These are phyloP conservation scores for Rhododendron kiyosumense DNA, from an alignment of 148 eudicot genomes.

Conservation along the genomic window DNA sequence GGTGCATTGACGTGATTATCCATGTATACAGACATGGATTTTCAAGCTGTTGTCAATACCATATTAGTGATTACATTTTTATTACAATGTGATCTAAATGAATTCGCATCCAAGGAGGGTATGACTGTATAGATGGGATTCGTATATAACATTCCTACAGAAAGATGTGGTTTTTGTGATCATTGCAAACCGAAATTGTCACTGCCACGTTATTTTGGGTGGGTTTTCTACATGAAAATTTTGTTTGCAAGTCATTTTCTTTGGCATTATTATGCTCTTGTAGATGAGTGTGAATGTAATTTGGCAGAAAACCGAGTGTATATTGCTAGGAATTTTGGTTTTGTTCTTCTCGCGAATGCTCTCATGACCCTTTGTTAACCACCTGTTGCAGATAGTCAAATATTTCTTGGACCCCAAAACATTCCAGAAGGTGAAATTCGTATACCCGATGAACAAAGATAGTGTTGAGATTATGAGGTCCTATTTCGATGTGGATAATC, in stretches of 20 bases:
- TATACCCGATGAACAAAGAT: constrained; percentile 59
- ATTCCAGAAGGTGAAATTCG: constrained; percentile 66
- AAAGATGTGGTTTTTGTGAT: not conserved
- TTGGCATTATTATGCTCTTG: not conserved
- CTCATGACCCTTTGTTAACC: not conserved
- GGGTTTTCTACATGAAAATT: not conserved
- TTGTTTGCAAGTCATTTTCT: not conserved
- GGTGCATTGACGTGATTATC: not conserved
- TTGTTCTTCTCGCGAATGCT: not conserved
- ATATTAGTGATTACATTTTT: not conserved
- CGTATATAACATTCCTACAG: not conserved
- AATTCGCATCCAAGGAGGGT: not conserved
- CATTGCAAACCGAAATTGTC: not conserved
- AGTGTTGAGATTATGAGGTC: constrained; percentile 65
- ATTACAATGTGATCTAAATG: not conserved
- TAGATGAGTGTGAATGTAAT: not conserved
- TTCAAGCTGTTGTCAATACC: not conserved
- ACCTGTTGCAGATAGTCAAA: constrained; percentile 47
- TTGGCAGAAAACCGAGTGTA: not conserved
- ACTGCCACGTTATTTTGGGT: not conserved
- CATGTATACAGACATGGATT: not conserved
- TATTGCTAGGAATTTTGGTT: not conserved
- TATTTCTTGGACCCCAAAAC: constrained; percentile 65
- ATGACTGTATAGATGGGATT: not conserved
- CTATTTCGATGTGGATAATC: constrained; percentile 58